Base-by-base conservation (phyloP, 192 early-diverging fungal species). In the Linnemannia elongata region DNA sequence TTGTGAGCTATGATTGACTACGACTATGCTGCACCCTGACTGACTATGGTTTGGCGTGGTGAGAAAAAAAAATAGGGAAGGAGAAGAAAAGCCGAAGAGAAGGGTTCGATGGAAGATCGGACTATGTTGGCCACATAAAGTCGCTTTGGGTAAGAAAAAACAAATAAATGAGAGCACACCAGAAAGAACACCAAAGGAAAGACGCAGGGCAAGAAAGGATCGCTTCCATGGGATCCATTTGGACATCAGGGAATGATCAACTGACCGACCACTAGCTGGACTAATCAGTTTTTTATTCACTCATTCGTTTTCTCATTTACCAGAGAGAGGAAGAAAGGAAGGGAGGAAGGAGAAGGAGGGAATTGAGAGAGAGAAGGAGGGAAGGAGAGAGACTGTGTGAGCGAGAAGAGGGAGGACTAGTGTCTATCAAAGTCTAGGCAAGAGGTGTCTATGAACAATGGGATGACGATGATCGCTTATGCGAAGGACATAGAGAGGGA, bases 141-240 rank as follows among this genome's bases (percentile, higher is more conserved):
- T 4, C 15, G 17, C 17, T 20, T 6, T 20, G 15, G 18, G 49
- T 22, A 30, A 15, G 60, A 6, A n/a, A 4, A 42, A 72, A n/a
- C 24, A 72, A 72, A 36, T 22, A 42, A 42, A 42, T 72, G 70
- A 72, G 70, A 42, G 70, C 70, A 15, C 30, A 20, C 47, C 10
- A 17, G 47, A 12, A 17, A 49, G 12, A 12, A 49, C 17, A 52
- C 5, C 5, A 52, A 3, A 22, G 18, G 47, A 66, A 35, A n/a
- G 6, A n/a, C n/a, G n/a, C n/a, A n/a, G n/a, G n/a, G 41, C 12
- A 18, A 38, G 35, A 71, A 71, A 72, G 17, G 70, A 42, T 72
- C 70, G 44, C 41, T 72, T 42, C 36, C 70, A 72, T 72, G 70
- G 38, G 70, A 42, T 72, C 36, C 41, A 42, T 42, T 42, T 72